Base-by-base conservation (phyloP, 306 rosid species). In the Arachis stenosperma region DNA sequence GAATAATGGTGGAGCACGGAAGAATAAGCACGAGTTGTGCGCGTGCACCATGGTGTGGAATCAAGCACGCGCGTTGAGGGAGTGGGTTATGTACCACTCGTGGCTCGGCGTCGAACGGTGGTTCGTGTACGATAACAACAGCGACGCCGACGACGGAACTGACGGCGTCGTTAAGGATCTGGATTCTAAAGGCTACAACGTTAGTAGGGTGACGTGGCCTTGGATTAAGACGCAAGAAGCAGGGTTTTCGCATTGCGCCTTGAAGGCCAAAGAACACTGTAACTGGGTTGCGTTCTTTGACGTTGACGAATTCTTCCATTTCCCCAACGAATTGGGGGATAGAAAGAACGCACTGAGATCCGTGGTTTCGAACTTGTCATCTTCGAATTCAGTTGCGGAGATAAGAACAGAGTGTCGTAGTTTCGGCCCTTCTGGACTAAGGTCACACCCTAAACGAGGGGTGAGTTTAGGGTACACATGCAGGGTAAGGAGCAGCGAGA, bases 211-310 rank as follows among this genome's bases (percentile, higher is more conserved):
- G 15, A 70, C 69, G 41, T 92, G 97, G 97, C 97, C 97, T 0
- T 92, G 97, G 97, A 74, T 88, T 17, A 92, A 92, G 71, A 82
- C 90, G 10, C 97, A 92, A 59, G 97, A 92, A 77, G 93, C 97
- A 6, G 97, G 97, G n/a, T 92, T 92, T 62, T 92, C 97, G 3
- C 93, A 89, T 62, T 92, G 97, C n/a, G 86, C 82, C 2, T 43
- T 92, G 84, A 83, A 68, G 64, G 91, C 96, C 0, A 84, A 85
- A 69, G 82, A 81, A 15, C 89, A 89, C n/a, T 92, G 97, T 56
- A 79, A 88, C 2, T 92, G 97, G 97, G 90, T 89, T 1, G 92
- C 90, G 3, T 92, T 88, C 82, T 92, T 92, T n/a, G 97, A 92
- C 39, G 93, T 88, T 2, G 97, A 92, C 0, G 97, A 92, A 78